phyloP scores from a whole-genome alignment of 352 stramenopile species.

The Phytopythium boreale region DNA sequence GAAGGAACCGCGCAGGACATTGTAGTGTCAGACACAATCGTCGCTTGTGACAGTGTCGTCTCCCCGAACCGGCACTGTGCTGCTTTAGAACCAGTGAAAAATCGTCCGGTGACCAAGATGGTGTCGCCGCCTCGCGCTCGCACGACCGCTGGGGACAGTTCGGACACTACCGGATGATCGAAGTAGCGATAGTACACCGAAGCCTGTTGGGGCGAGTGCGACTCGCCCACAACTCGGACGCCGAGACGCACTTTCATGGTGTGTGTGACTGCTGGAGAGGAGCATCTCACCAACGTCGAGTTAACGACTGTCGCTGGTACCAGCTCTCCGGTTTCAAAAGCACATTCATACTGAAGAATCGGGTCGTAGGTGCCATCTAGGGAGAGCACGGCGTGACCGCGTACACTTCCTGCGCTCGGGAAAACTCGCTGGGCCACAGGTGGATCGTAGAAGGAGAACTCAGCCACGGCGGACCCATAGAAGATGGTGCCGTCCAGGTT shows the following conservation, averaged over 20 bases:
- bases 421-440: constrained; percentile 16
- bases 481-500: constrained; percentile 28
- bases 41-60: neutral
- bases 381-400: constrained; percentile 21
- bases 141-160: constrained; percentile 17
- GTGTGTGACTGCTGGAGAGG: constrained; percentile 4
- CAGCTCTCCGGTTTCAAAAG: constrained; percentile 10
- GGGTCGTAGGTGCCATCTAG: constrained; percentile 20
- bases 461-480: constrained; percentile 3
- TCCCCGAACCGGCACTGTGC: constrained; percentile 41
- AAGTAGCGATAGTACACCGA: constrained; percentile 17
- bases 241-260: constrained; percentile 7
- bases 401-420: constrained; percentile 18
- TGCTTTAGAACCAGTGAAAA: constrained; percentile 21
- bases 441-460: constrained; percentile 22
- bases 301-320: constrained; percentile 16
- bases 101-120: constrained; percentile 27
- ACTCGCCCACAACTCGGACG: constrained; percentile 3
- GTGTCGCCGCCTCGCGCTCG: constrained; percentile 21
- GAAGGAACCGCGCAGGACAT: constrained; percentile 26
- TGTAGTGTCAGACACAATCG: constrained; percentile 24
- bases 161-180: constrained; percentile 18
- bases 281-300: constrained; percentile 18
- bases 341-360: constrained; percentile 24
- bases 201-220: neutral